phyloP scores from a whole-genome alignment of 2,329 filamentous ascomycete genomes.

The Penicillium fuscoglaucum region DNA sequence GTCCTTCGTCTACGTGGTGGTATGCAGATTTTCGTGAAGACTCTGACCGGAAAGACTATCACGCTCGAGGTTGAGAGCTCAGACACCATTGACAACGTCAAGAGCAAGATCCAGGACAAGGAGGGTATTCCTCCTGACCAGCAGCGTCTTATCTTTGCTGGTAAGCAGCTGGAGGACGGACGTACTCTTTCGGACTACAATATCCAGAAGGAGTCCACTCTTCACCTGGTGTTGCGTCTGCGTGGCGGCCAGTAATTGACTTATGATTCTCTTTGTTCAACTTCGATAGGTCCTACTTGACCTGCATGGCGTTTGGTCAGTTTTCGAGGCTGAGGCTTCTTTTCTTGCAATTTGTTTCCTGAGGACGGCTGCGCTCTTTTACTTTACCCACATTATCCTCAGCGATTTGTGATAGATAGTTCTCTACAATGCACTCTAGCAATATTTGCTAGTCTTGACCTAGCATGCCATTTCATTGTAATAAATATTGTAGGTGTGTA shows the following conservation, averaged over 20 bases:
- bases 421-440: slow-evolving; percentile 8
- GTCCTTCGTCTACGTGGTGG: slow-evolving; percentile 80
- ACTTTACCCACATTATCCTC: slow-evolving; percentile 14
- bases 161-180: slow-evolving; percentile 62
- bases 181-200: slow-evolving; percentile 56
- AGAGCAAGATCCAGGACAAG: slow-evolving; percentile 77
- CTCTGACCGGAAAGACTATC: slow-evolving; percentile 72
- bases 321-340: slow-evolving; percentile 31
- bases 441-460: background rate
- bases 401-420: slow-evolving; percentile 7
- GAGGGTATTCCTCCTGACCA: slow-evolving; percentile 73
- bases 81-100: slow-evolving; percentile 70
- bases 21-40: slow-evolving; percentile 86
- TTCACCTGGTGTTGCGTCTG: slow-evolving; percentile 58
- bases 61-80: slow-evolving; percentile 67
- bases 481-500: background rate
- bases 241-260: slow-evolving; percentile 45
- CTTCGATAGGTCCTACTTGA: slow-evolving; percentile 31
- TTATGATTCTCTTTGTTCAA: slow-evolving; percentile 24
- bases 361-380: slow-evolving; percentile 25
- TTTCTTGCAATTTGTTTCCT: slow-evolving; percentile 22
- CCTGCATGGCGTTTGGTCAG: slow-evolving; percentile 43
- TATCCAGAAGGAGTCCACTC: slow-evolving; percentile 62
- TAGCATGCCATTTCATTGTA: background rate
- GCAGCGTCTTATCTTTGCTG: slow-evolving; percentile 69